Evolutionary conservation across 2,329 filamentous ascomycete genomes (phyloP), one percentile per base, ranked within the genome.

Genomic region (Trichothecium roseum): DNA sequence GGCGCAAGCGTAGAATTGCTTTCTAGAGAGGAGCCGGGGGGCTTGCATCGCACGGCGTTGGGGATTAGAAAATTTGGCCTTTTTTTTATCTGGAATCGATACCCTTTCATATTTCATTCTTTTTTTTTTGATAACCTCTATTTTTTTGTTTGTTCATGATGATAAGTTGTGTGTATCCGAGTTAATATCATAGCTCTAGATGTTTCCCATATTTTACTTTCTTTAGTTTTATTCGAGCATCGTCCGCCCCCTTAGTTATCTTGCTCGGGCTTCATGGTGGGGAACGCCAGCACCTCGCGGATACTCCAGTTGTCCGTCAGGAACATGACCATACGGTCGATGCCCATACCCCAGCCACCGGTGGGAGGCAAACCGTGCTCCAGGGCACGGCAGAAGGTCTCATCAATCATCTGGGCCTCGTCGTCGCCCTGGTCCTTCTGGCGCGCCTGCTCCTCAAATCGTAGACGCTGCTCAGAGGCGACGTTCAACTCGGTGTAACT

Each of bases 391-490:
- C 87, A 84, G 72, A 96, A 96, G 50, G 84, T 93, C 74, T 96
- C 89, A 50, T 98, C 93, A 37, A 96, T 79, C 48, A 91, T 68
- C 66, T 96, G 91, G 2, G 89, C 93, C 66, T 98, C 93, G 49
- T 96, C 87, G 47, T 98, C 93, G 54, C 93, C 91, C 64, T 94
- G 85, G 6, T 79, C 86, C 75, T 96, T 96, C 69, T 96, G 88
- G 50, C 78, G 74, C 4, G 88, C 89, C 65, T 98, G 91, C 74
- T 96, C 89, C 60, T 94, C 87, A 44, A 64, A 64, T 16, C 87
- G 78, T 43, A 89, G 65, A 42, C 91, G 78, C 68, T 98, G 91
- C 61, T 95, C 88, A 52, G 94, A 89, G 38, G 89, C 87, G 52
- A 95, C 85, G 70, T 64, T 64, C 73, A 98, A 80, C 76, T 98